These are phyloP conservation scores for Suillus bovinus DNA, from an alignment of 768 basidiomycete genomes.

Conservation along the genomic window DNA sequence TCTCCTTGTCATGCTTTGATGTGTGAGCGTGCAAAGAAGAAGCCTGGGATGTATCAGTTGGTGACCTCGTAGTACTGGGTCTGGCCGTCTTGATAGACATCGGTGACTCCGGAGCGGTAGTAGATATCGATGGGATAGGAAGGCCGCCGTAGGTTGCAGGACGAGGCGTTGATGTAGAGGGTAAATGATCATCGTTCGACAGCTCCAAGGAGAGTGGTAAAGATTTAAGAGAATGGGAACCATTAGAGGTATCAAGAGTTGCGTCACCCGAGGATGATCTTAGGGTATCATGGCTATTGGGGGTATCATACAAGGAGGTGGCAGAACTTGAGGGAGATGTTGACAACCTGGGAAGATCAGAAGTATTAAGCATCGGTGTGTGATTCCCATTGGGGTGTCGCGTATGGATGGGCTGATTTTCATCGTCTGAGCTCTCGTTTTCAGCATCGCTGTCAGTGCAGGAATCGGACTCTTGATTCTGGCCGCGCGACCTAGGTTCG, in stretches of 20 bases:
- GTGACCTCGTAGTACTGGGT: conserved; percentile 14
- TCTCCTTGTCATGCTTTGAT: conserved; percentile 19
- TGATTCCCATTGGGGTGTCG: not conserved
- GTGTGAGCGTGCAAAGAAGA: conserved; percentile 34
- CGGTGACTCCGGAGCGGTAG: conserved; percentile 46
- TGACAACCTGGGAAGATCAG: not conserved
- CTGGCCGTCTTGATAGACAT: conserved; percentile 22
- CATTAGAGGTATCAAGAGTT: conserved; percentile 23
- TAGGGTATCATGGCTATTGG: conserved; percentile 25
- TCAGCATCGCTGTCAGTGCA: conserved; percentile 36
- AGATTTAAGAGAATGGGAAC: conserved; percentile 24
- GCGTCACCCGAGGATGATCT: conserved; percentile 15
- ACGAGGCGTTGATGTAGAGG: conserved; percentile 20
- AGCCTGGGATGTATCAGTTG: conserved; percentile 19
- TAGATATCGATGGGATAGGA: conserved; percentile 57
- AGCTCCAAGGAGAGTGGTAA: conserved; percentile 32
- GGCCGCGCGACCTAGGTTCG: conserved; percentile 27
- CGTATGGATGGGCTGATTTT: not conserved
- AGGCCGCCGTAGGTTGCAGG: conserved; percentile 39
- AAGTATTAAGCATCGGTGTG: not conserved
- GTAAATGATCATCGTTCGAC: conserved; percentile 21
- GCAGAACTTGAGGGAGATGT: conserved; percentile 32
- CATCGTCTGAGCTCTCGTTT: conserved; percentile 15
- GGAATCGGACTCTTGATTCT: conserved; percentile 27
- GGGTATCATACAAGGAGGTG: conserved; percentile 40